Evolutionary conservation across 2,329 filamentous ascomycete species (phyloP), one percentile per base, ranked within the genome.

Genomic region (Stagonosporopsis chrysanthemi): DNA sequence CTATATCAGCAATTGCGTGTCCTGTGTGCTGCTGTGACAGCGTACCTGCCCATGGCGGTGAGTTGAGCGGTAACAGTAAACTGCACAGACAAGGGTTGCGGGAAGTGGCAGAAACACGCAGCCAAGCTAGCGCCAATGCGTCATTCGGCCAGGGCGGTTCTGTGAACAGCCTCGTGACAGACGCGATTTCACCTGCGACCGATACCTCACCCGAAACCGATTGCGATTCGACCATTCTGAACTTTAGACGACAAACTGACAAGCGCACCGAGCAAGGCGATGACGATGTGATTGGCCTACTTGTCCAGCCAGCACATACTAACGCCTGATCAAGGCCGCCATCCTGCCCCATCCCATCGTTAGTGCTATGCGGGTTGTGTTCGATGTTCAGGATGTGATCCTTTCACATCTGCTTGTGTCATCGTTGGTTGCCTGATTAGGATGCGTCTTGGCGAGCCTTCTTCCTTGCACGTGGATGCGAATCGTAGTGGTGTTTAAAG

Each of bases 41-140:
- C 52, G 33, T 56, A 44, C 52, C 52, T 49, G 40, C 52, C 52
- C 52, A 56, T 57, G 54, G 54, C 54, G 54, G 54, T 57, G 54
- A 57, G 48, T 57, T 35, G 44, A 57, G 54, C 54, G 54, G 54
- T 57, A 47, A 35, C 49, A 43, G 41, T 41, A 36, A 56, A 47
- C 53, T 55, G 39, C 40, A 24, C 51, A 28, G 29, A 41, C 51
- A 54, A 46, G 44, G 44, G 39, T 44, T 35, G 48, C 48, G 31
- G 43, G 36, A 47, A 40, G 46, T 31, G 43, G 50, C 50, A 53
- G 50, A 53, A 53, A 53, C 41, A 7, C 33, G 19, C 39, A 39
- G 38, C 44, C 29, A n/a, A 44, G 19, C 39, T 55, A 55, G 52
- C 45, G 45, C 24, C 42, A 41, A 33, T 39, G 33, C 52, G 44